phyloP scores from a whole-genome alignment of 352 stramenopile species.

The Pythium dissotocum region DNA sequence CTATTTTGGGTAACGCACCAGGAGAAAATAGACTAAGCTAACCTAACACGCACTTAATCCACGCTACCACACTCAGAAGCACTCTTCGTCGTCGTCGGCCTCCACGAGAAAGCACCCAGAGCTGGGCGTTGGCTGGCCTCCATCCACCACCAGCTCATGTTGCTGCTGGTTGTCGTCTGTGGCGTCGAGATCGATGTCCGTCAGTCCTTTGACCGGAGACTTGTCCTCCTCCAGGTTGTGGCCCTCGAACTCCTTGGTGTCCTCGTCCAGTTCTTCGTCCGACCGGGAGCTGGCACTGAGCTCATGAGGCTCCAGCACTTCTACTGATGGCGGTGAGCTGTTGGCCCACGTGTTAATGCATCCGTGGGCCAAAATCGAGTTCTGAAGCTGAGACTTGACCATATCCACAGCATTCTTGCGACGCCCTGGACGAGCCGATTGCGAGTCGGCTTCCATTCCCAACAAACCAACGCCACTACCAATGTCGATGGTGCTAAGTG shows the following conservation, averaged over 20 bases:
- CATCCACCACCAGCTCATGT: neutral
- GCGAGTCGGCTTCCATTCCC: too few species aligned
- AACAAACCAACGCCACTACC: neutral
- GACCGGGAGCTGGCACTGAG: conserved; percentile 16
- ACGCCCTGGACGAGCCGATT: neutral
- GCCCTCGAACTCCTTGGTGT: neutral
- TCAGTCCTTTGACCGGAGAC: conserved; percentile 1
- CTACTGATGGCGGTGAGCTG: conserved; percentile 10
- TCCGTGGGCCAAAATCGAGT: conserved; percentile 51
- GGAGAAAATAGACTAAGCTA: neutral
- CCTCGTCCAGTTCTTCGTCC: conserved; percentile 16
- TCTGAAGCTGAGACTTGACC: conserved; percentile 52
- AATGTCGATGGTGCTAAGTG: conserved; percentile 24
- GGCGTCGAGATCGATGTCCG: conserved; percentile 20
- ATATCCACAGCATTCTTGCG: conserved; percentile 38
- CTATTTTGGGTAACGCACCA: too few species aligned
- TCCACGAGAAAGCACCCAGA: conserved; percentile 25
- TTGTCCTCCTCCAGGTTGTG: conserved; percentile 7
- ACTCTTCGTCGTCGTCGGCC: conserved; percentile 18
- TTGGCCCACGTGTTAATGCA: conserved; percentile 63
- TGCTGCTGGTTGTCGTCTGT: conserved; percentile 6
- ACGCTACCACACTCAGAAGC: neutral
- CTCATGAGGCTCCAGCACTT: conserved; percentile 22
- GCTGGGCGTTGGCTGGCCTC: neutral
- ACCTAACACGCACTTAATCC: neutral